These are phyloP conservation scores for Lagenidium sp. DNA, from an alignment of 352 stramenopile genomes.

Conservation along the genomic window DNA sequence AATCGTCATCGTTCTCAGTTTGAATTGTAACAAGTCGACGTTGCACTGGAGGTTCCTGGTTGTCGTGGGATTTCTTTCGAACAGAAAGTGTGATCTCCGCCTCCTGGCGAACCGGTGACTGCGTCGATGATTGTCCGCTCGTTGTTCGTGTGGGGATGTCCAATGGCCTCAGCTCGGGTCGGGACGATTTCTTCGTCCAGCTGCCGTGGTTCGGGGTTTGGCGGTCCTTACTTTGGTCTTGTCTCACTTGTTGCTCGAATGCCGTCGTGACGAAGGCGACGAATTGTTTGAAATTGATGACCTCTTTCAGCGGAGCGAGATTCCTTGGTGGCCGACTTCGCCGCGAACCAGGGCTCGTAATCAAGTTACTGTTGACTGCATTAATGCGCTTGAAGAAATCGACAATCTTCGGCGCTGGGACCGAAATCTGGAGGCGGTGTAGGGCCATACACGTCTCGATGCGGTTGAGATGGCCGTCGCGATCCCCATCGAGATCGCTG, in stretches of 20 bases:
- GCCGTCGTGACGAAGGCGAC: conserved; percentile 57
- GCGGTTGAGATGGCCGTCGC: conserved; percentile 58
- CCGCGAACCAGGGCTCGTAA: neutral
- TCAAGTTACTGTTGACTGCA: neutral
- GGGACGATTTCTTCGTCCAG: no score
- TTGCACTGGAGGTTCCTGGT: no score
- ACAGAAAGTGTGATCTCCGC: no score
- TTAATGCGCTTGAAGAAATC: conserved; percentile 61
- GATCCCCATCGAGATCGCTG: conserved; percentile 57
- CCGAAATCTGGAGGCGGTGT: conserved; percentile 54
- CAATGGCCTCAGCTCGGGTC: no score
- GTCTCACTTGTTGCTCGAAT: conserved; percentile 14
- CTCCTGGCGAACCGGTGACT: no score
- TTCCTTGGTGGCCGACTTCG: conserved; percentile 1
- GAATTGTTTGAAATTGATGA: conserved; percentile 78
- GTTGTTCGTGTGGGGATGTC: no score
- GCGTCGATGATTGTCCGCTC: no score
- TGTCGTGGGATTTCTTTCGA: no score
- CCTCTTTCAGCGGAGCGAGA: conserved; percentile 27
- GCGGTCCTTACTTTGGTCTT: neutral
- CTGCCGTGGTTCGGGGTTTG: no score
- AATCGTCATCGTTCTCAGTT: no score
- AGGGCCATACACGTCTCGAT: conserved; percentile 68
- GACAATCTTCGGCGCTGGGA: conserved; percentile 45
- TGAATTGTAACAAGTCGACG: no score